Base-by-base conservation (phyloP, 371 early-diverging fungal genomes). In the Dinochytrium kinnereticum region DNA sequence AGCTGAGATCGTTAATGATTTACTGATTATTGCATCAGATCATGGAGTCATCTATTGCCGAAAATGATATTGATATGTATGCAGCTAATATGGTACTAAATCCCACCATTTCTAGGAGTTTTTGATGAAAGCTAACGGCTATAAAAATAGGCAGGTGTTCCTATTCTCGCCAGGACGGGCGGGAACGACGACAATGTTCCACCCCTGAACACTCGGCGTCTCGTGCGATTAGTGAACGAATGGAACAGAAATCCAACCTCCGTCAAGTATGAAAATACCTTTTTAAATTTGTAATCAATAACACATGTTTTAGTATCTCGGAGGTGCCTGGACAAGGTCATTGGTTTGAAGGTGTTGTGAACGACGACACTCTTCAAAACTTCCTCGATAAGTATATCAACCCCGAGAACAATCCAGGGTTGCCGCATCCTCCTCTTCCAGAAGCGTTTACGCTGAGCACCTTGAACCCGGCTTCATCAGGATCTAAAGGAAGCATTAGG, bases 101-200 rank as follows among this genome's bases (percentile, higher is more conserved):
- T 68, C 0, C n/a, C n/a, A n/a, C n/a, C n/a, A n/a, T 15, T 44
- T 55, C 1, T 59, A 44, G 44, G 44, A 44, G 44, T 49, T n/a
- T n/a, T n/a, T n/a, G n/a, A n/a, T n/a, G n/a, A n/a, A n/a, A n/a
- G 1, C 34, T 39, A 10, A 7, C n/a, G 19, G 19, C 13, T 28
- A 30, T 17, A 0, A 57, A 36, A 33, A 10, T 73, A 90, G 91
- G 86, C 78, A 5, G 87, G 89, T 0, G 75, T 92, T 5, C 86
- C 90, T 2, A 82, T 90, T 26, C 69, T 91, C 34, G 87, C 88
- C 13, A 78, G 91, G 17, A 77, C 80, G 17, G 92, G 92, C 0
- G 79, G 85, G 38, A 80, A 81, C 24, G 92, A 92, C 69, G 88
- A 90, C 68, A 91, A 91, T 74, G 92, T 92, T 0, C 91, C 92